Evolutionary conservation across 1,284 basidiomycete species (phyloP), one percentile per base, ranked within the genome.

Genomic region (Singerocomus inundabilis): DNA sequence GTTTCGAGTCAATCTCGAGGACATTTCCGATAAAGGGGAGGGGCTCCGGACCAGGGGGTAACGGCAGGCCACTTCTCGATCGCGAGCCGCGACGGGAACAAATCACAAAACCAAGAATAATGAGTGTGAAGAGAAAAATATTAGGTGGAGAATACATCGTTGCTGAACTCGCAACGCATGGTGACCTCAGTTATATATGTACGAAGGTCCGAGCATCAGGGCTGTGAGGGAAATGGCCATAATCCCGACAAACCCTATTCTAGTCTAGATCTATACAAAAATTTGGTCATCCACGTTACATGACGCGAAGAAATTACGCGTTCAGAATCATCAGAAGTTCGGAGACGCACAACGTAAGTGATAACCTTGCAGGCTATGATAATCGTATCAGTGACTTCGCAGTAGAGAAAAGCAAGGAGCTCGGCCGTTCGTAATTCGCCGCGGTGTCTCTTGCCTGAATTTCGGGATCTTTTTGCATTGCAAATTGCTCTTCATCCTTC

Each of bases 1-100:
- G 66, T 41, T 66, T 52, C 1, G 64, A 58, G 2, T 79, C 71
- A 60, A 80, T 71, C 37, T 79, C 72, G 21, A 74, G 54, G 28
- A 75, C 53, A 61, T 80, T 80, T 12, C 70, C 70, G 30, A 72
- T 53, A 3, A 72, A 28, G 0, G 71, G 70, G 29, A 69, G 49
- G 12, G 67, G 59, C 37, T 46, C 48, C 32, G 70, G 70, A 13
- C 71, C 70, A 0, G 70, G 70, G 0, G 71, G 71, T 21, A 70
- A 46, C 8, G 64, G 57, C 30, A 62, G 44, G 7, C 38, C 24
- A 5, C 43, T 42, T 41, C 30, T 54, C 12, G 53, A 25, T 38
- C 51, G 51, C 21, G 47, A 38, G 30, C 33, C 30, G 7, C 47
- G 59, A 40, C 32, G 26, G 38, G 36, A 52, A 34, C 24, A 41